Percentiles rank a stretch among this genome's conserved stretches.
phyloP scores from a whole-genome alignment of 1,139 yeast genomes.

The Candida tetrigidarum region DNA sequence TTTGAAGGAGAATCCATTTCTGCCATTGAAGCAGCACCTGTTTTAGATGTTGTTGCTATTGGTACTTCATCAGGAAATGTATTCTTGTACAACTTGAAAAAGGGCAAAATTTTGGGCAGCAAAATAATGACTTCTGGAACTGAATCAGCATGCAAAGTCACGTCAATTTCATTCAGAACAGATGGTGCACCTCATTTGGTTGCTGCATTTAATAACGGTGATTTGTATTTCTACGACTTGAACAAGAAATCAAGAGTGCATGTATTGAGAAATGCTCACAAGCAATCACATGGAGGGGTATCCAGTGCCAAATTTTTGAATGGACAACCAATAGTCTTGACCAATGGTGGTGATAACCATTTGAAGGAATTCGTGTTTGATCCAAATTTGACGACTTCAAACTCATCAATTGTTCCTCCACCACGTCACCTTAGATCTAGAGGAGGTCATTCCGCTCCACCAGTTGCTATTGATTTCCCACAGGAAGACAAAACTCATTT shows the following conservation, averaged over 20 bases:
- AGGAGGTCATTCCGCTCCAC: constrained; percentile 97
- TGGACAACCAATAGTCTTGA: constrained; percentile 92
- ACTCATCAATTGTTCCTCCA: constrained; percentile 72
- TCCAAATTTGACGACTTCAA: constrained; percentile 76
- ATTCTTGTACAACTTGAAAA: constrained; percentile 67
- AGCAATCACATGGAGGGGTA: constrained; percentile 80
- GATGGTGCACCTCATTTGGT: constrained; percentile 89
- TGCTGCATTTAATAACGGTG: constrained; percentile 81
- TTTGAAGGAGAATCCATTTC: constrained; percentile 48
- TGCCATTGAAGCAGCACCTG: constrained; percentile 82
- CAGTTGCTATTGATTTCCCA: constrained; percentile 76
- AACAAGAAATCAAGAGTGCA: constrained; percentile 75
- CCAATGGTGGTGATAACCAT: constrained; percentile 91
- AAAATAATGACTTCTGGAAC: constrained; percentile 64
- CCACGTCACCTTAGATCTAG: constrained; percentile 92
- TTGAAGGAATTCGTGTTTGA: constrained; percentile 93
- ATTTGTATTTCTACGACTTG: constrained; percentile 82
- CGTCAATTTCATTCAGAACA: constrained; percentile 85
- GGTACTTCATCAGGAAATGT: constrained; percentile 77
- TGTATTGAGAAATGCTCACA: constrained; percentile 72
- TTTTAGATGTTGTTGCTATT: constrained; percentile 77
- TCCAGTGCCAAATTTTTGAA: constrained; percentile 75
- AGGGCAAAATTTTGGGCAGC: constrained; percentile 56
- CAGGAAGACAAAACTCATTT: constrained; percentile 81
- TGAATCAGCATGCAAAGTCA: constrained; percentile 50